These are phyloP conservation scores for Asclepias syriaca DNA, from an alignment of 257 asterid genomes.

Conservation along the genomic window DNA sequence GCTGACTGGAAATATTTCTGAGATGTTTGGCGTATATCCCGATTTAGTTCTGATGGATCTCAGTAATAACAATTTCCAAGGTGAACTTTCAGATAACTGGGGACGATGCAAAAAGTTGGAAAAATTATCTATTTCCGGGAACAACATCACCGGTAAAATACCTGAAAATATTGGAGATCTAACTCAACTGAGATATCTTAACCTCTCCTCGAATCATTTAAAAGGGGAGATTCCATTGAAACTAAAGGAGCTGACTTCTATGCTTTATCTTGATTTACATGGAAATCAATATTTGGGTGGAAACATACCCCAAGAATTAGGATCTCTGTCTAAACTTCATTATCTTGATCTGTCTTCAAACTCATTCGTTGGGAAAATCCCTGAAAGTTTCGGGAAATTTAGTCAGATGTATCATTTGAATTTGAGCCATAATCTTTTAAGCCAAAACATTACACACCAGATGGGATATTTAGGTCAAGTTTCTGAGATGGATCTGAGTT, in stretches of 20 bases:
- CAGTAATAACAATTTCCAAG: constrained; percentile 29
- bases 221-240: constrained; percentile 28
- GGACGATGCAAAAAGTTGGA: constrained; percentile 19
- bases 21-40: constrained; percentile 35
- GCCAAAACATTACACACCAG: constrained; percentile 23
- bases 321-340: constrained; percentile 12
- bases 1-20: constrained; percentile 26
- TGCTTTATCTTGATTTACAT: constrained; percentile 20
- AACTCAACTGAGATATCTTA: constrained; percentile 16
- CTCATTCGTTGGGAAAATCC: constrained; percentile 30
- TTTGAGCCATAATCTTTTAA: constrained; percentile 28
- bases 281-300: constrained; percentile 29
- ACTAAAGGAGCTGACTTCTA: constrained; percentile 15
- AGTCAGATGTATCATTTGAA: constrained; percentile 13
- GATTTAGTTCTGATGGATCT: constrained; percentile 19
- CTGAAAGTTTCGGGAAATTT: constrained; percentile 25
- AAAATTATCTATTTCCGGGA: constrained; percentile 22
- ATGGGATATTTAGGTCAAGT: constrained; percentile 21
- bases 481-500: constrained; percentile 30
- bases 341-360: constrained; percentile 25
- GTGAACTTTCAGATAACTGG: constrained; percentile 39
- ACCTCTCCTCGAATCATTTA: constrained; percentile 31
- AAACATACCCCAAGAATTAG: constrained; percentile 22
- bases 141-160: constrained; percentile 27
- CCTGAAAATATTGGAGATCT: constrained; percentile 28